Percentiles rank a stretch among this genome's conserved stretches.
These are phyloP conservation scores for Hibiscus syriacus DNA, from an alignment of 345 rosid genomes.

Conservation along the genomic window DNA sequence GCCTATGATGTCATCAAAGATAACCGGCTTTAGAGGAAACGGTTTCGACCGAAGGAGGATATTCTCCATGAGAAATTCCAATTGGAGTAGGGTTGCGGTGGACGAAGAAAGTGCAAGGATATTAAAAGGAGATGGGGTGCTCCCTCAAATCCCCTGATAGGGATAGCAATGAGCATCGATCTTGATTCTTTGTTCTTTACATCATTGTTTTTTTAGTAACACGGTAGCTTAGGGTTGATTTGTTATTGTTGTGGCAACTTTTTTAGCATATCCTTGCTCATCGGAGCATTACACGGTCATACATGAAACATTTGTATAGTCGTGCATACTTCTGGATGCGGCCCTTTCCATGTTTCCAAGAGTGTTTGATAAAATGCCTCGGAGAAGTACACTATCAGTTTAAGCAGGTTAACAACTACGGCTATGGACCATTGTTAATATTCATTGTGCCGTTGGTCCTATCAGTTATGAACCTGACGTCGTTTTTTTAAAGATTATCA, in stretches of 20 bases:
- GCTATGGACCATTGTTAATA: conserved; percentile 30
- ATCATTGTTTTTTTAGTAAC: background rate
- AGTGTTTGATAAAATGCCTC: too few relatives aligned
- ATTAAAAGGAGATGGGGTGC: conserved; percentile 25
- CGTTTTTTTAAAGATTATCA: conserved; percentile 50
- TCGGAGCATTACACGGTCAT: background rate
- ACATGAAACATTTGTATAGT: conserved; percentile 16
- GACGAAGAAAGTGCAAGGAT: conserved; percentile 44
- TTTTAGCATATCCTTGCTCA: conserved; percentile 8
- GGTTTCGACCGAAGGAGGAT: conserved; percentile 56
- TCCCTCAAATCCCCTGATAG: conserved; percentile 29
- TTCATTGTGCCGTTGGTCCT: conserved; percentile 31
- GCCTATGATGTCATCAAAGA: conserved; percentile 97
- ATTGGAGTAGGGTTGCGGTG: conserved; percentile 59
- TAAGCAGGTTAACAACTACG: conserved; percentile 24
- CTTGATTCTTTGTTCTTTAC: background rate
- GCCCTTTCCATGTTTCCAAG: too few relatives aligned
- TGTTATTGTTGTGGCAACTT: background rate
- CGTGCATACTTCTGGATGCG: too few relatives aligned
- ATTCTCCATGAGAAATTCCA: conserved; percentile 54
- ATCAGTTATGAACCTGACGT: conserved; percentile 42
- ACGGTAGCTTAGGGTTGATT: conserved; percentile 13
- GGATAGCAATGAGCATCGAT: background rate
- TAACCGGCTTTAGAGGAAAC: conserved; percentile 76
- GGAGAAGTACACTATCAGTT: too few relatives aligned